phyloP scores from a whole-genome alignment of 108 stramenopile species.

The Hondaea fermentalgiana region DNA sequence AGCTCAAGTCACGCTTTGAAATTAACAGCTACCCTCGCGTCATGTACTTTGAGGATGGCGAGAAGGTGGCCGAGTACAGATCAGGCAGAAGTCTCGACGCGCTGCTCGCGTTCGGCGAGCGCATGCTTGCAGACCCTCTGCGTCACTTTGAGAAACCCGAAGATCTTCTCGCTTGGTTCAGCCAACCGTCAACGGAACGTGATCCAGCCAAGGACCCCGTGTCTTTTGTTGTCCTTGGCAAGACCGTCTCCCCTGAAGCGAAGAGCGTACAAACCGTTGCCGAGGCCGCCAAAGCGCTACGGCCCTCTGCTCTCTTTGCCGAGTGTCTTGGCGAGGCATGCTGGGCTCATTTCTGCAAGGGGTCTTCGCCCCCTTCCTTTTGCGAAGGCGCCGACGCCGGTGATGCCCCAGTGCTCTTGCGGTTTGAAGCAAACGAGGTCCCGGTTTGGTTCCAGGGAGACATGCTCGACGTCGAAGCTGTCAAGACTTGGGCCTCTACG shows the following conservation, averaged over 20 bases:
- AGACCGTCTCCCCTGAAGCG: neutral
- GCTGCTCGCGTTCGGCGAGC: neutral
- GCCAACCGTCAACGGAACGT: neutral
- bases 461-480: neutral
- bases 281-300: neutral
- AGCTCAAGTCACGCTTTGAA: constrained; percentile 54
- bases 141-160: neutral
- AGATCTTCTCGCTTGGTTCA: neutral
- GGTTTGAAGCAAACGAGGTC: neutral
- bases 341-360: neutral
- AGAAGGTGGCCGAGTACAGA: neutral
- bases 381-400: neutral
- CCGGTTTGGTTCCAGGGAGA: neutral
- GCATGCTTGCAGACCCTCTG: neutral
- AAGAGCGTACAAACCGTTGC: neutral
- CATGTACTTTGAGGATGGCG: constrained; percentile 61
- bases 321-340: neutral
- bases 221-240: neutral
- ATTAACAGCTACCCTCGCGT: constrained; percentile 66
- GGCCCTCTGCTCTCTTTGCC: neutral
- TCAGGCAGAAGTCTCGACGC: neutral
- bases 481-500: too few relatives aligned
- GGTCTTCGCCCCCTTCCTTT: neutral
- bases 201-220: neutral
- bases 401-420: neutral